phyloP scores from a whole-genome alignment of 257 asterid species.

The Phtheirospermum japonicum region DNA sequence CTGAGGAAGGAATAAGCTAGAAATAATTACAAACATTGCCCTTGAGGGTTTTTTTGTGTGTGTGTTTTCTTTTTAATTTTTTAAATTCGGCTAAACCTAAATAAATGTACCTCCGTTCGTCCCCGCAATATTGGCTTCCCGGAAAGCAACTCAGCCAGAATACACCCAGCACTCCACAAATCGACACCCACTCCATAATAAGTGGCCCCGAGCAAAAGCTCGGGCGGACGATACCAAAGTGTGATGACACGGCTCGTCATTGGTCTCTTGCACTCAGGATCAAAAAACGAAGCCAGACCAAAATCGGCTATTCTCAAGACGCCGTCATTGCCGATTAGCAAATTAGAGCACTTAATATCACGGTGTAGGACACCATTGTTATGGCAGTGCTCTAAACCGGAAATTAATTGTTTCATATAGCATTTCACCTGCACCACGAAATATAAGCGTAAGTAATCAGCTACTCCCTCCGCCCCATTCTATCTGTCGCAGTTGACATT shows the following conservation, averaged over 20 bases:
- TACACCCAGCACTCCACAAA: conserved; percentile 94
- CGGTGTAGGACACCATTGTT: conserved; percentile 77
- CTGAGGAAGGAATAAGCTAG: too few species aligned
- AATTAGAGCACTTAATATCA: conserved; percentile 85
- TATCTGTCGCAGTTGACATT: too few species aligned
- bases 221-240: conserved; percentile 96
- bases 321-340: conserved; percentile 74
- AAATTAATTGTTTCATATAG: conserved; percentile 74
- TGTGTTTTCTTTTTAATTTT: too few species aligned
- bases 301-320: conserved; percentile 84
- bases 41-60: too few species aligned
- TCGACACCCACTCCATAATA: conserved; percentile 77
- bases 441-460: conserved; percentile 17
- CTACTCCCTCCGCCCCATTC: too few species aligned
- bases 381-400: conserved; percentile 93
- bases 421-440: conserved; percentile 66
- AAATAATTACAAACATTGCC: too few species aligned
- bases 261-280: conserved; percentile 53
- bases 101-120: conserved; percentile 68
- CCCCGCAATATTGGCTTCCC: conserved; percentile 89
- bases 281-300: conserved; percentile 75
- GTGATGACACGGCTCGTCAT: conserved; percentile 97
- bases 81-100: too few species aligned
- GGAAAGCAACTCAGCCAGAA: conserved; percentile 69
- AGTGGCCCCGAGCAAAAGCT: conserved; percentile 84